A percentile compares a stretch with the other conserved stretches of the same genome.
phyloP scores from a whole-genome alignment of 805 yeast species.

The Nakazawaea sp. region DNA sequence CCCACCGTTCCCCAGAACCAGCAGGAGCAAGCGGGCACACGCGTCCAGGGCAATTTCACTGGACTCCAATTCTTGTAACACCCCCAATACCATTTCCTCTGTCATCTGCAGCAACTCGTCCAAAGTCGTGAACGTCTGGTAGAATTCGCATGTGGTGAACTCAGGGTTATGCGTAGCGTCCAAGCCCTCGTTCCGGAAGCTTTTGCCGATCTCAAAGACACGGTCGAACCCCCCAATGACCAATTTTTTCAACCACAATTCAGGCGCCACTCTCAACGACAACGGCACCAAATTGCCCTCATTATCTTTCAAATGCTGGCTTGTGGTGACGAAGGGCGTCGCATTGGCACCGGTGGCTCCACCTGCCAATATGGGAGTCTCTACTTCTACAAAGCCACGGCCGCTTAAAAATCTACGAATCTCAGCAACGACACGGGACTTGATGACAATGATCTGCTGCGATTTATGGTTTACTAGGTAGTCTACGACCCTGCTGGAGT shows the following conservation, averaged over 20 bases:
- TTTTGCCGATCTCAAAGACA: conserved; percentile 80
- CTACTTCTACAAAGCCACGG: conserved; percentile 68
- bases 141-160: conserved; percentile 85
- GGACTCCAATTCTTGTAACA: conserved; percentile 33
- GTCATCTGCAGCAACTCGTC: conserved; percentile 61
- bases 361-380: conserved; percentile 74
- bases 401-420: conserved; percentile 52
- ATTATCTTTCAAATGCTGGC: conserved; percentile 25
- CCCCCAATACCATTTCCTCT: conserved; percentile 50
- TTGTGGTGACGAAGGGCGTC: conserved; percentile 64
- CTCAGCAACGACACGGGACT: conserved; percentile 47
- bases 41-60: conserved; percentile 21
- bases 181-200: conserved; percentile 87
- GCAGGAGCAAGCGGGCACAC: conserved; percentile 13
- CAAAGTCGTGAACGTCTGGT: conserved; percentile 63
- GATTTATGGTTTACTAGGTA: conserved; percentile 55
- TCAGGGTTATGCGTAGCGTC: conserved; percentile 94
- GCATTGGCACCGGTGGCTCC: conserved; percentile 86
- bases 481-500: conserved; percentile 66
- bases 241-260: conserved; percentile 83
- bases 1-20: conserved; percentile 14
- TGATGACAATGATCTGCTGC: conserved; percentile 36
- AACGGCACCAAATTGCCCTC: conserved; percentile 26
- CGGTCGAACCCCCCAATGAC: conserved; percentile 81
- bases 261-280: conserved; percentile 87